Percentiles rank a stretch among this genome's conserved stretches.
These are phyloP conservation scores for Neurospora sp. DNA, from an alignment of 495 filamentous ascomycete species.

Conservation along the genomic window DNA sequence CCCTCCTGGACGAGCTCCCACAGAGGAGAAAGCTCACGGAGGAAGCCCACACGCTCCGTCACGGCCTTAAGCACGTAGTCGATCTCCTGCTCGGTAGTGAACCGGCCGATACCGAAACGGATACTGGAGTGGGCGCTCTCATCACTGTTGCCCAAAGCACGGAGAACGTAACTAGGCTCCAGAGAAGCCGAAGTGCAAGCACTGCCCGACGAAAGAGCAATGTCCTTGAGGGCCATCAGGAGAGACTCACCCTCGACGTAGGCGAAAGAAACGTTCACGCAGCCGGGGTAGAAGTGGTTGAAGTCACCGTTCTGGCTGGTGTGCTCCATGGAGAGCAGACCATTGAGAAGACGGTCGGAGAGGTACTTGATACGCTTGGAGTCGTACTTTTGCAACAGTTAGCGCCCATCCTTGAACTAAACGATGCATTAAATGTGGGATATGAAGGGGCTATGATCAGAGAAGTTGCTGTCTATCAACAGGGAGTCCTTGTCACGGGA, in stretches of 20 bases:
- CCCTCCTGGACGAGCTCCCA: constrained; percentile 99
- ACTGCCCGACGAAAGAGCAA: constrained; percentile 91
- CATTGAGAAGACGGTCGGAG: constrained; percentile 72
- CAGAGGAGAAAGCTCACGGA: constrained; percentile 88
- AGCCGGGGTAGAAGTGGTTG: constrained; percentile 80
- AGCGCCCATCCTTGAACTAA: constrained; percentile 2
- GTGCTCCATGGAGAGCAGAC: constrained; percentile 81
- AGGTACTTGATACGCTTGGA: constrained; percentile 68
- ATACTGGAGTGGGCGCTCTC: constrained; percentile 97
- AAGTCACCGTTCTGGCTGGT: constrained; percentile 84
- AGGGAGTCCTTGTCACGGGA: constrained; percentile 35
- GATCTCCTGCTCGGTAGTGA: constrained; percentile 90
- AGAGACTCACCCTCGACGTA: constrained; percentile 97
- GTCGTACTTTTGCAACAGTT: constrained; percentile 60
- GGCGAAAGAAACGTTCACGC: constrained; percentile 96
- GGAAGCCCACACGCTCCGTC: constrained; percentile 74
- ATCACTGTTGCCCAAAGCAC: constrained; percentile 88
- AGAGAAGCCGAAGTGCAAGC: constrained; percentile 95
- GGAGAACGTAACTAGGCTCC: constrained; percentile 90
- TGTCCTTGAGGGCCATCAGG: constrained; percentile 96
- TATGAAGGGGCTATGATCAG: constrained; percentile 19
- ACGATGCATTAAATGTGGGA: background rate
- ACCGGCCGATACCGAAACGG: constrained; percentile 92
- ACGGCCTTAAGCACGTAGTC: constrained; percentile 98
- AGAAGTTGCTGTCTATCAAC: constrained; percentile 46